Percentiles rank a stretch among this genome's conserved stretches.
phyloP scores from a whole-genome alignment of 208 protist species.

The Trypanosoma avium region DNA sequence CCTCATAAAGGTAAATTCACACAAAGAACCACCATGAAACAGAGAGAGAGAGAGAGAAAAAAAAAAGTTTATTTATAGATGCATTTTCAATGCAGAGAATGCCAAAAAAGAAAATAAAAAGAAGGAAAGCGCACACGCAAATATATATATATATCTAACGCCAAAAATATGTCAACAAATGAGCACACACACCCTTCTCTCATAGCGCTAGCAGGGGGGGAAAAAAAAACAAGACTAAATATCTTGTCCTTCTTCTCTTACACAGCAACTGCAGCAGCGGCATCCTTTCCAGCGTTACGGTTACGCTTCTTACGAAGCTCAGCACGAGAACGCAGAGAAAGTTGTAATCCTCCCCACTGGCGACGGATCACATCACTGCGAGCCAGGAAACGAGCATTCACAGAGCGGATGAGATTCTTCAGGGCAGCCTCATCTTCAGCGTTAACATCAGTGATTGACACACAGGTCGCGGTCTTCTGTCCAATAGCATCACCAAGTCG shows the following conservation, averaged over 20 bases:
- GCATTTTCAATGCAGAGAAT: too few species aligned
- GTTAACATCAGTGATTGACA: slow-evolving; percentile 96
- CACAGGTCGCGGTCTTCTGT: slow-evolving; percentile 95
- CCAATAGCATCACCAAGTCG: slow-evolving; percentile 97
- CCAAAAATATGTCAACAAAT: too few species aligned
- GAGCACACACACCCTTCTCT: too few species aligned
- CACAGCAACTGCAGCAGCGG: slow-evolving; percentile 35
- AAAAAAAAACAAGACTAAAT: slow-evolving; percentile 25
- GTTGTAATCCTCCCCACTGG: slow-evolving; percentile 94
- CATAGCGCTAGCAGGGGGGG: too few species aligned
- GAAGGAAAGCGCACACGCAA: too few species aligned
- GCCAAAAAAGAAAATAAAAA: too few species aligned
- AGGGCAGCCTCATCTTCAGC: slow-evolving; percentile 94
- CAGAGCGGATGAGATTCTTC: slow-evolving; percentile 89
- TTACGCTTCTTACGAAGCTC: slow-evolving; percentile 84
- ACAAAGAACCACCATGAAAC: too few species aligned
- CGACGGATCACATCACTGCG: slow-evolving; percentile 88
- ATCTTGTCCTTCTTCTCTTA: too few species aligned
- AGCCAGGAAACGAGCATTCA: slow-evolving; percentile 95
- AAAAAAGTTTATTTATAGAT: too few species aligned
- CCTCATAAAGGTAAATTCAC: too few species aligned
- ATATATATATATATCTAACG: too few species aligned
- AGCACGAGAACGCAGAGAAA: slow-evolving; percentile 77
- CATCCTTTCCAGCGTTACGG: slow-evolving; percentile 59
- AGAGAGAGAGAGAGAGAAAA: too few species aligned